Evolutionary conservation across 352 stramenopile genomes (phyloP).

Genomic region (Globisporangium viniferum): DNA sequence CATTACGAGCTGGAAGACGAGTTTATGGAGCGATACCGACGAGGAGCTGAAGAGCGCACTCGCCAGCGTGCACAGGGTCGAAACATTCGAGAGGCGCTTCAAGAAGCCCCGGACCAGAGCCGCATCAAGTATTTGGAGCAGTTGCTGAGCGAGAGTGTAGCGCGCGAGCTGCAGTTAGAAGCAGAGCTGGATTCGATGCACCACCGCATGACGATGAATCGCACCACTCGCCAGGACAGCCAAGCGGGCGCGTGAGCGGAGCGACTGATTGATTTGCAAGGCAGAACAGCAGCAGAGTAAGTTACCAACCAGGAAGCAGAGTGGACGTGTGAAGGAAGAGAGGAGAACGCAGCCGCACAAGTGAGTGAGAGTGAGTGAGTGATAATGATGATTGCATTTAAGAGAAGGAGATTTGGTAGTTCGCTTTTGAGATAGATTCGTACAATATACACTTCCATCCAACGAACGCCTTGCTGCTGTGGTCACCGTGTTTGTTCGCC

Average conservation of each 20-base stretch:
- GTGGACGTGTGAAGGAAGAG: background rate
- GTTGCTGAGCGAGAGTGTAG: slow-evolving; percentile 77
- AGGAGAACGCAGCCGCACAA: background rate
- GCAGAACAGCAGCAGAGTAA: background rate
- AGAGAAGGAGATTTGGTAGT: slow-evolving; percentile 9
- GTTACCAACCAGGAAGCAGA: background rate
- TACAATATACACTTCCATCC: slow-evolving; percentile 15
- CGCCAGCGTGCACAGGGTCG: slow-evolving; percentile 73
- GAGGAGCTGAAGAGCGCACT: slow-evolving; percentile 65
- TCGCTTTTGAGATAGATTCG: slow-evolving; percentile 14
- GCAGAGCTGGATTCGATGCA: slow-evolving; percentile 71
- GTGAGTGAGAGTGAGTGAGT: slow-evolving; percentile 2
- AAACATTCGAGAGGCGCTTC: slow-evolving; percentile 74
- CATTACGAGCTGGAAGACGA: slow-evolving; percentile 39
- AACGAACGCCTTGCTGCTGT: background rate
- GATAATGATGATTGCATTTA: slow-evolving; percentile 11
- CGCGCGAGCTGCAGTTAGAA: slow-evolving; percentile 80
- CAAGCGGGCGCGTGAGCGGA: slow-evolving; percentile 17
- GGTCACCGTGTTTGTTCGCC: background rate
- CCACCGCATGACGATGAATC: slow-evolving; percentile 31
- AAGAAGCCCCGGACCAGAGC: slow-evolving; percentile 72
- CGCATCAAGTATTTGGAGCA: slow-evolving; percentile 88
- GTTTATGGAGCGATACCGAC: slow-evolving; percentile 51
- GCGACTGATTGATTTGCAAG: slow-evolving; percentile 12
- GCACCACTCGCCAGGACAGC: slow-evolving; percentile 15